Percentiles rank a stretch among this genome's conserved stretches.
phyloP scores from a whole-genome alignment of 2,329 filamentous ascomycete species.

The Phialophora chinensis region DNA sequence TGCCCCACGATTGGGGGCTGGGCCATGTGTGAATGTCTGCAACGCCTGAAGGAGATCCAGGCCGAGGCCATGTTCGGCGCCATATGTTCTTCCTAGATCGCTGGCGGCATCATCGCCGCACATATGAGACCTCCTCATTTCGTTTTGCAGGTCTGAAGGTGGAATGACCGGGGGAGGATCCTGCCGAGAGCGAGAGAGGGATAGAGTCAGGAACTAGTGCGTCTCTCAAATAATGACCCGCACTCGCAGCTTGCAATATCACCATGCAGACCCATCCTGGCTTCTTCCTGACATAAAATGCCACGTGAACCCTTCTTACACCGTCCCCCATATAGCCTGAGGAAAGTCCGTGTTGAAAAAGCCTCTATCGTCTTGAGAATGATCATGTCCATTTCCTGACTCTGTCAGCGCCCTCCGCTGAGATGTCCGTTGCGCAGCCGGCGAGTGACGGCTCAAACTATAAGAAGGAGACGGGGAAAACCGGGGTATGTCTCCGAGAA shows the following conservation, averaged over 20 bases:
- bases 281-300: background rate
- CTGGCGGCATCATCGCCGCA: background rate
- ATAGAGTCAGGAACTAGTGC: background rate
- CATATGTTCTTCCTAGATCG: background rate
- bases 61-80: background rate
- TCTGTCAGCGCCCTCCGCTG: background rate
- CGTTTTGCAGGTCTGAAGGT: background rate
- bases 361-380: background rate
- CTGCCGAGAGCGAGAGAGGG: background rate
- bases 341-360: background rate
- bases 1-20: background rate
- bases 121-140: background rate
- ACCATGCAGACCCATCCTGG: background rate
- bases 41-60: background rate
- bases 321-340: background rate
- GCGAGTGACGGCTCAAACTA: background rate
- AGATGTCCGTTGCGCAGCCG: background rate
- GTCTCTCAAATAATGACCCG: background rate
- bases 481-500: constrained; percentile 9
- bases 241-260: background rate
- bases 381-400: background rate
- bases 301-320: background rate
- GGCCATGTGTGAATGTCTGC: background rate
- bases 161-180: too few species aligned
- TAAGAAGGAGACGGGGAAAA: constrained; percentile 8